Evolutionary conservation across 345 rosid genomes (phyloP).

Genomic region (Brassica juncea): DNA sequence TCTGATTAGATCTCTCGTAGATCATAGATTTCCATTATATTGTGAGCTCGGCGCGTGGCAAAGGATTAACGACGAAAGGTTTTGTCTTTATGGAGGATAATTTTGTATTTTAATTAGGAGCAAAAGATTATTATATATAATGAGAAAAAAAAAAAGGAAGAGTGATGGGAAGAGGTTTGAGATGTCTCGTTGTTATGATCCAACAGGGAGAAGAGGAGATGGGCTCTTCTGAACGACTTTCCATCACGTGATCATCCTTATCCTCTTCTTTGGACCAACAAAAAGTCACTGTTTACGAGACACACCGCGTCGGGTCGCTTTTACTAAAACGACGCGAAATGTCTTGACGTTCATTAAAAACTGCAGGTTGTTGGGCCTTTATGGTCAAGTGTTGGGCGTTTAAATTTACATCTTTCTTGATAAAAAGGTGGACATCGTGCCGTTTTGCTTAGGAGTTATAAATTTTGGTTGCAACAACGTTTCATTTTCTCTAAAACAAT

Average conservation of each 20-base stretch:
- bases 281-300: constrained; percentile 26
- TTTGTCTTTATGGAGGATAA: constrained; percentile 14
- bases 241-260: constrained; percentile 38
- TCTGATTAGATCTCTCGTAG: constrained; percentile 26
- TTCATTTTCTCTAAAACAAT: background rate
- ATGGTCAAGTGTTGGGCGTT: too few relatives aligned
- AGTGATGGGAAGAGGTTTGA: constrained; percentile 34
- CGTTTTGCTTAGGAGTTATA: background rate
- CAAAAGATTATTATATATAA: background rate
- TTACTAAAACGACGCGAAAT: background rate
- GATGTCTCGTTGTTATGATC: constrained; percentile 23
- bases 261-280: constrained; percentile 28
- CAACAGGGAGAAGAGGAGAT: constrained; percentile 13
- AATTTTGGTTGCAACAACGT: background rate
- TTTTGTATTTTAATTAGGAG: background rate
- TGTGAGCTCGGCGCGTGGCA: constrained; percentile 39
- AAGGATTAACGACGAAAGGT: background rate
- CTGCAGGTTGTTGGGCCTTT: constrained; percentile 1
- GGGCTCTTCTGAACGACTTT: constrained; percentile 13
- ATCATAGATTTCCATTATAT: constrained; percentile 35
- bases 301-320: constrained; percentile 10
- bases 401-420: background rate
- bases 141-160: background rate
- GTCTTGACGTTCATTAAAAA: background rate
- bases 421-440: constrained; percentile 4